These are phyloP conservation scores for Cavenderia fasciculata DNA, from an alignment of 78 protist species.

Conservation along the genomic window DNA sequence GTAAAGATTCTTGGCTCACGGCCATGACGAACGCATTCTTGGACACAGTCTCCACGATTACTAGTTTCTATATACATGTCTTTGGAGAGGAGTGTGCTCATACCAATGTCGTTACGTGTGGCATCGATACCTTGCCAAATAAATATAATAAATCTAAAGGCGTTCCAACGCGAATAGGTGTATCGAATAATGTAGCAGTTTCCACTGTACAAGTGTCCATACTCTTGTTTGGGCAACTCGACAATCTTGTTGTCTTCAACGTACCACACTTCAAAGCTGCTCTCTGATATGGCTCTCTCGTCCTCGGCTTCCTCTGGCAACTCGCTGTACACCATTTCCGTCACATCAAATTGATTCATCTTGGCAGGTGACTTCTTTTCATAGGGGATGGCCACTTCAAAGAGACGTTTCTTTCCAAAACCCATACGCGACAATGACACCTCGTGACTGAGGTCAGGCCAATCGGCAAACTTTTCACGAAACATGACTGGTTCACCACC, in stretches of 20 bases:
- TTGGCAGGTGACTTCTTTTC: constrained; percentile 63
- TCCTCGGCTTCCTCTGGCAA: constrained; percentile 28
- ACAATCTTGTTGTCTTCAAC: constrained; percentile 25
- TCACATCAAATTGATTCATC: constrained; percentile 29
- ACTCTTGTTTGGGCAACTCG: constrained; percentile 50
- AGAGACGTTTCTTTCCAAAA: constrained; percentile 34
- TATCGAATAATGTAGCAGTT: constrained; percentile 35
- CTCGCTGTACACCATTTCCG: constrained; percentile 46
- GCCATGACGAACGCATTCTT: constrained; percentile 56
- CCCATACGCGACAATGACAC: constrained; percentile 57
- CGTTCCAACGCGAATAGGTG: constrained; percentile 73
- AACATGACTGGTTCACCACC: constrained; percentile 79
- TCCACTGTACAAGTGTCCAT: constrained; percentile 73
- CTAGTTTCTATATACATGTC: constrained; percentile 55
- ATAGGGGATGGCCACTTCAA: constrained; percentile 49
- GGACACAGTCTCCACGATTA: constrained; percentile 43
- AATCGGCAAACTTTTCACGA: constrained; percentile 70
- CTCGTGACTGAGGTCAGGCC: constrained; percentile 77
- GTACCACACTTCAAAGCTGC: constrained; percentile 63
- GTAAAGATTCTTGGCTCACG: constrained; percentile 35
- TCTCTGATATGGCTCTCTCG: constrained; percentile 14
- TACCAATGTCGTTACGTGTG: constrained; percentile 54
- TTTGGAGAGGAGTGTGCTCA: constrained; percentile 34
- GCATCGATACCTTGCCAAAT: constrained; percentile 70
- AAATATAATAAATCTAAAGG: constrained; percentile 22